phyloP scores from a whole-genome alignment of 2,329 filamentous ascomycete species.

The Madurella fahalii region DNA sequence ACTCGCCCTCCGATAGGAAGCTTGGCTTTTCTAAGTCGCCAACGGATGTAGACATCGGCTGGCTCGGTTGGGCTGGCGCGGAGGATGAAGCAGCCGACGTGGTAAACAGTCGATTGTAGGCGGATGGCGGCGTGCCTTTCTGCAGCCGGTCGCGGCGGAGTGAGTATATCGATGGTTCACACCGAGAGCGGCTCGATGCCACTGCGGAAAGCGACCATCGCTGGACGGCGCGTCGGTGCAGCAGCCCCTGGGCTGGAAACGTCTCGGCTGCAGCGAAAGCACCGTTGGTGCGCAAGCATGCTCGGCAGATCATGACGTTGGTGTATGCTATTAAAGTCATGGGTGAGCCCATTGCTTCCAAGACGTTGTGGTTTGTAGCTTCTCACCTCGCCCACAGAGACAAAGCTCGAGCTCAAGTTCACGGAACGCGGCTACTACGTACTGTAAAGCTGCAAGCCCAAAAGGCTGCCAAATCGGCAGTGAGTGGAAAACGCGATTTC shows the following conservation, averaged over 20 bases:
- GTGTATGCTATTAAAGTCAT: not conserved
- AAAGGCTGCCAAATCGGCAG: too few relatives aligned
- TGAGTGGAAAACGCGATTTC: too few relatives aligned
- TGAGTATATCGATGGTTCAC: not conserved
- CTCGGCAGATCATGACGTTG: slow-evolving; percentile 25
- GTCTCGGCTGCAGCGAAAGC: slow-evolving; percentile 5
- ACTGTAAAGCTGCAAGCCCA: too few relatives aligned
- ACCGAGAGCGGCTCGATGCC: not conserved
- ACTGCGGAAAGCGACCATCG: slow-evolving; percentile 10
- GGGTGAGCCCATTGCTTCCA: not conserved
- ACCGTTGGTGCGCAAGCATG: slow-evolving; percentile 22
- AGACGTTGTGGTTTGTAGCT: not conserved
- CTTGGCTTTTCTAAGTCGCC: slow-evolving; percentile 41
- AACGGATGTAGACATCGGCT: slow-evolving; percentile 16
- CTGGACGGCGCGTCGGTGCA: slow-evolving; percentile 3
- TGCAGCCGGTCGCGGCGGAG: not conserved
- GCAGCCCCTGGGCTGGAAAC: slow-evolving; percentile 2
- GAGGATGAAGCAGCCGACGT: slow-evolving; percentile 18
- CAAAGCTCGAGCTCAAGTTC: too few relatives aligned
- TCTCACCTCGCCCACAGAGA: not conserved
- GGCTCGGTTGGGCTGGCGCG: slow-evolving; percentile 24
- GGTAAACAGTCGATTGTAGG: slow-evolving; percentile 7
- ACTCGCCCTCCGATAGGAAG: slow-evolving; percentile 53
- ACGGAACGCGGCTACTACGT: too few relatives aligned
- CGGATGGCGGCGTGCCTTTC: not conserved